A percentile compares a stretch with the other conserved stretches of the same genome.
phyloP scores from a whole-genome alignment of 345 rosid genomes.

The Hevea brasiliensis region DNA sequence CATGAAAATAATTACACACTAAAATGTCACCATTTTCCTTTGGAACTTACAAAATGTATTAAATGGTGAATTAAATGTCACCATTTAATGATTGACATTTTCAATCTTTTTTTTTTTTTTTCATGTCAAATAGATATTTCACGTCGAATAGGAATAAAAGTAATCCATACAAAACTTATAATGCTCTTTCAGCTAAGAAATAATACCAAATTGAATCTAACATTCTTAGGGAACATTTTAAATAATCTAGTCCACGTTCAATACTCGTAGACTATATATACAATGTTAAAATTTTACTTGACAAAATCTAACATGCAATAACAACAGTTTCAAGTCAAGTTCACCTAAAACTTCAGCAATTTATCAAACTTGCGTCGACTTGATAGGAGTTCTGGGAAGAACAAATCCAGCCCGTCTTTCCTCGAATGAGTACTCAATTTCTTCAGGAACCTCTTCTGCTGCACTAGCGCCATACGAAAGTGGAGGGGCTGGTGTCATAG shows the following conservation, averaged over 20 bases:
- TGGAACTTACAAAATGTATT: no score
- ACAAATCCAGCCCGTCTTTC: constrained; percentile 81
- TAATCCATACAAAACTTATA: no score
- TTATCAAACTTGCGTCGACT: constrained; percentile 28
- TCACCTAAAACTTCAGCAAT: not conserved
- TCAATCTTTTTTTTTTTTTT: no score
- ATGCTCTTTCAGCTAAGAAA: no score
- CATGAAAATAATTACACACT: no score
- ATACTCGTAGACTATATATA: constrained; percentile 28
- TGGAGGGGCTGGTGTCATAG: constrained; percentile 56
- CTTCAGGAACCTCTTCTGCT: constrained; percentile 42
- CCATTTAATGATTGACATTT: no score
- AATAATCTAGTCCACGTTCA: constrained; percentile 17
- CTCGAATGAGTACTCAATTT: constrained; percentile 79
- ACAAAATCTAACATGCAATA: not conserved
- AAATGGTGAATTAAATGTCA: no score
- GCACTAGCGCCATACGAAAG: constrained; percentile 28
- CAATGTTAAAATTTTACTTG: constrained; percentile 42
- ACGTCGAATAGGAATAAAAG: no score
- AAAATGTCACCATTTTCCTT: no score
- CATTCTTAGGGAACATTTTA: not conserved
- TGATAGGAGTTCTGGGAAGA: constrained; percentile 41
- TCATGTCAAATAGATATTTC: no score
- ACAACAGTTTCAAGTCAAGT: not conserved
- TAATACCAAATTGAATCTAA: not conserved